phyloP scores from a whole-genome alignment of 352 stramenopile species.

The Phytophthora meadii region DNA sequence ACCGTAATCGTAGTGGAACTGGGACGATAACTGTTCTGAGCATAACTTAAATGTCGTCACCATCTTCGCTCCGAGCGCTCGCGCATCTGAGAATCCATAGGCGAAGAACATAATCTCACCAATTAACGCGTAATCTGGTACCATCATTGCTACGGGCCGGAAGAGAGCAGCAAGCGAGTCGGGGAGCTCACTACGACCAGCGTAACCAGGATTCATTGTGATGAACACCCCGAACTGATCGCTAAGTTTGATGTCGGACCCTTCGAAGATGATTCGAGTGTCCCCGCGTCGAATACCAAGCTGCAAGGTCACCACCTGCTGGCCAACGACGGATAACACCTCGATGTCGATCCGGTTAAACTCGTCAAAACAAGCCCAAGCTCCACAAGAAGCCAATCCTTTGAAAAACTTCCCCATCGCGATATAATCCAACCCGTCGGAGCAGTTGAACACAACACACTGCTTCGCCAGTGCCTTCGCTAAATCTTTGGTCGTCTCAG shows the following conservation, averaged over 20 bases:
- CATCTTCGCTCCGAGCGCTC: constrained; percentile 77
- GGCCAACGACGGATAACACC: constrained; percentile 87
- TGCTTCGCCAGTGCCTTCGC: constrained; percentile 95
- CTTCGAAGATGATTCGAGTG: constrained; percentile 93
- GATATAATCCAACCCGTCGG: constrained; percentile 94
- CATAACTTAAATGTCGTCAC: constrained; percentile 91
- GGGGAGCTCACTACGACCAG: constrained; percentile 86
- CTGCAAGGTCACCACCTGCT: constrained; percentile 94
- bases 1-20: constrained; percentile 93
- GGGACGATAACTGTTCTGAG: constrained; percentile 89
- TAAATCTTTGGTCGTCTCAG: constrained; percentile 95
- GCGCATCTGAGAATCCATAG: constrained; percentile 71
- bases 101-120: constrained; percentile 93
- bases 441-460: constrained; percentile 96
- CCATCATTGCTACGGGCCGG: constrained; percentile 92
- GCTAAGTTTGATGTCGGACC: constrained; percentile 94
- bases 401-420: constrained; percentile 97
- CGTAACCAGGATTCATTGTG: constrained; percentile 93
- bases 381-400: constrained; percentile 92
- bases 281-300: constrained; percentile 85
- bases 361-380: constrained; percentile 93
- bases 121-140: constrained; percentile 91
- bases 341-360: constrained; percentile 93
- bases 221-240: constrained; percentile 93
- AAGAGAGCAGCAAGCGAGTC: constrained; percentile 89